Percentiles rank a stretch among this genome's conserved stretches.
phyloP scores from a whole-genome alignment of 208 protist species.

The Wallacemonas collosoma region DNA sequence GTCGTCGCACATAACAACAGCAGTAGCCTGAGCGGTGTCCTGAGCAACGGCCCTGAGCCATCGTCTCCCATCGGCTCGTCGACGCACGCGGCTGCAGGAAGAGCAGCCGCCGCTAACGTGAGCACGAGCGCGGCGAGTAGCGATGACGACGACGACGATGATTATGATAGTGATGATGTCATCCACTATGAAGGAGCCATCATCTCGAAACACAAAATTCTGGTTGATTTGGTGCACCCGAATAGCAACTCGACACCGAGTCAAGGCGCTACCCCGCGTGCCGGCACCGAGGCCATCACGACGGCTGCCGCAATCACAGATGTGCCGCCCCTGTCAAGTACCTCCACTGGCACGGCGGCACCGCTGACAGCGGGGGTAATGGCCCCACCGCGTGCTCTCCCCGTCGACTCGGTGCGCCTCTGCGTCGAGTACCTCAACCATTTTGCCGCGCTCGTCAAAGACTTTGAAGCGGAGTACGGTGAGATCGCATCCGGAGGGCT shows the following conservation, averaged over 20 bases:
- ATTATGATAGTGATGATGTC: conserved; percentile 7
- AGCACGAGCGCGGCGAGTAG: not conserved
- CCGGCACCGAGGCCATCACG: not conserved
- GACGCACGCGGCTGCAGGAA: not conserved
- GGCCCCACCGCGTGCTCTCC: conserved; percentile 1
- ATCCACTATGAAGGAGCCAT: conserved; percentile 15
- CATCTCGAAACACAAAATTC: conserved; percentile 19
- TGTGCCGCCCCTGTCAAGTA: not conserved
- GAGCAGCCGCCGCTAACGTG: not conserved
- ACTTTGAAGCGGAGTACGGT: conserved; percentile 15
- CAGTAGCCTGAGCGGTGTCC: not conserved
- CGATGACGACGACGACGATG: not conserved
- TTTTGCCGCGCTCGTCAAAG: conserved; percentile 25
- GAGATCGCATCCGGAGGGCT: not conserved
- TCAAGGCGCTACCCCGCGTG: not conserved
- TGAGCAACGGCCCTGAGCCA: too few relatives aligned
- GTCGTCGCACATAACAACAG: not conserved
- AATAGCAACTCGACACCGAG: not conserved
- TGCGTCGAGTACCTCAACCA: conserved; percentile 51
- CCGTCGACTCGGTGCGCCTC: conserved; percentile 20
- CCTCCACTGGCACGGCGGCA: not conserved
- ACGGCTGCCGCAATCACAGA: not conserved
- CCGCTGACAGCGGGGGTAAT: too few relatives aligned
- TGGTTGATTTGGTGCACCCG: conserved; percentile 16
- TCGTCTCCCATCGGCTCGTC: too few relatives aligned